Conservation (phyloP, 352 stramenopile genomes). For the Discostella stelligera region DNA sequence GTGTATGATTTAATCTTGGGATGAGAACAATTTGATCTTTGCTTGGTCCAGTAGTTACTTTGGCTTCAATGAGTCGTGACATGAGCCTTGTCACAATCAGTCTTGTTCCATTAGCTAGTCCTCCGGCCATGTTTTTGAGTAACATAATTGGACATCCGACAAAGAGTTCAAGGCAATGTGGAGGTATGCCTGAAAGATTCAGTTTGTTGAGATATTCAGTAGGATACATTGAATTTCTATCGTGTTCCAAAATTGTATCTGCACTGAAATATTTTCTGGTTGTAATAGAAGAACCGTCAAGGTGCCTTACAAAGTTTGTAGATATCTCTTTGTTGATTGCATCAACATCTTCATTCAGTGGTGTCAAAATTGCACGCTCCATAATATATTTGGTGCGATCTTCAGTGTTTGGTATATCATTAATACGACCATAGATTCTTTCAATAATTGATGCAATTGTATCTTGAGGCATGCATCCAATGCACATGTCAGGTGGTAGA, state of each 20-base stretch:
- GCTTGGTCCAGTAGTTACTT: background rate
- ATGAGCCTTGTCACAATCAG: background rate
- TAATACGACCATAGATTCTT: no score
- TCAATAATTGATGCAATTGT: no score
- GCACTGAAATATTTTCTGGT: background rate
- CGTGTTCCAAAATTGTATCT: background rate
- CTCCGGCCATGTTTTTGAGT: background rate
- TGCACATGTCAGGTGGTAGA: slow-evolving; percentile 6
- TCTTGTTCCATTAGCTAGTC: background rate
- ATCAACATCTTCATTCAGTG: background rate
- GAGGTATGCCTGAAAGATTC: background rate
- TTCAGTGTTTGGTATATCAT: no score
- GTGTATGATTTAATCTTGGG: background rate
- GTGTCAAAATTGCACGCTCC: background rate
- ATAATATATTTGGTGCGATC: background rate
- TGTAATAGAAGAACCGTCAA: background rate
- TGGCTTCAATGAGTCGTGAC: background rate
- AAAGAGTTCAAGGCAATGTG: background rate
- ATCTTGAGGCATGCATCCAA: no score
- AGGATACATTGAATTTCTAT: background rate
- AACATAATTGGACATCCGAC: background rate
- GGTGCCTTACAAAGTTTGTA: no score
- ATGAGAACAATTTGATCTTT: background rate
- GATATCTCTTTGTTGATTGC: background rate
- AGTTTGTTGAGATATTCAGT: background rate